Base-by-base conservation (phyloP, 192 early-diverging fungal genomes). In the Gryganskiella cystojenkinii region DNA sequence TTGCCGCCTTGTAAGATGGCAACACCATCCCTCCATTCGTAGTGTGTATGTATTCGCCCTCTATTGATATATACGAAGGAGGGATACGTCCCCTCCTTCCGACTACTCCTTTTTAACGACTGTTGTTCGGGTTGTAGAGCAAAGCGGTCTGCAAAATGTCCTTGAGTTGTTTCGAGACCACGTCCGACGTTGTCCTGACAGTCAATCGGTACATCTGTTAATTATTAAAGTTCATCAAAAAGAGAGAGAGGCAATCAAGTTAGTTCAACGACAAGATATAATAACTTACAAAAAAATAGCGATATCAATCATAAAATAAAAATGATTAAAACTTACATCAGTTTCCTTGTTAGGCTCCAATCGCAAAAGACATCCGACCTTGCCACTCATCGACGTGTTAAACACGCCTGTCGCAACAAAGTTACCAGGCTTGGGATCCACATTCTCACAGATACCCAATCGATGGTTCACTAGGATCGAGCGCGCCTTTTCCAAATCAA, bases 401-500 rank as follows among this genome's bases (percentile, higher is more conserved):
- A 95, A 90, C 46, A 99, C 94, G 51, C 93, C 94, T 0, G 95
- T 95, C 11, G 90, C 94, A 6, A 98, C 95, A 64, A 95, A 78
- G 70, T 98, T 99, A 74, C 88, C 88, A 3, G 92, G 90, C 62
- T 93, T 97, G 5, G 94, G 93, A 79, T 99, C 98, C 13, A 95
- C 90, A 22, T 87, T 91, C 27, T 92, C 83, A 44, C 96, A 86
- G 49, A 96, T 69, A 11, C 89, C 92, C 82, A 96, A 87, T 4
- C 89, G 82, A 61, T 92, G 86, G 6, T 90, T 90, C n/a, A 69
- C 76, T 25, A 98, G 61, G 3, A 93, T 83, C 11, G 68, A 80
- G 33, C 85, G 81, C 15, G 90, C 80, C 67, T 80, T 84, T 30
- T 89, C 82, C 20, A 87, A 19, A 43, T 89, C 76, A 11, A 88